Base-by-base conservation (phyloP, 768 basidiomycete species). In the Porphyrellus cyaneotinctus region DNA sequence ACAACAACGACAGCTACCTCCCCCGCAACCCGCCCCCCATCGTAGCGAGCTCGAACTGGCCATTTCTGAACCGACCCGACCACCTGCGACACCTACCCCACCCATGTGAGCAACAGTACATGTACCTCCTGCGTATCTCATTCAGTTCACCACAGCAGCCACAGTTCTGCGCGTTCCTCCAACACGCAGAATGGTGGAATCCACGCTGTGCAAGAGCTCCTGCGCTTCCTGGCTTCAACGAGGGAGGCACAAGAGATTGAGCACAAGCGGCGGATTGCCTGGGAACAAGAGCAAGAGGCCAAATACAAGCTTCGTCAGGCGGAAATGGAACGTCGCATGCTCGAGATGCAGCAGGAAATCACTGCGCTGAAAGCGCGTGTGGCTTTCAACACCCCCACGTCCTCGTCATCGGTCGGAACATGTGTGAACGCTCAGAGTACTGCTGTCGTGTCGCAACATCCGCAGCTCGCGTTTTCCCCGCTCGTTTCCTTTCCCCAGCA, bases 231-330 rank as follows among this genome's bases (percentile, higher is more conserved):
- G 8, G 66, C 75, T n/a, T 74, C 78, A 1, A 82, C 81, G 1
- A 76, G 75, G 57, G 79, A 86, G 30, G 78, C 81, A 0, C 80
- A 83, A 41, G 83, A 85, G 46, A 74, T 71, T 17, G 88, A 89
- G 57, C 71, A 74, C 35, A 78, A 73, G 57, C 76, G 88, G 18
- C 74, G 86, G 43, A 49, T 76, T 9, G 78, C 73, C 33, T 89
- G 88, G 87, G 88, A 90, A 60, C 74, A 78, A 57, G 82, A 84
- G 52, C 83, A 86, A 55, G 88, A 88, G 69, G 76, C 76, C 11
- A 84, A 76, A 59, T 76, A 74, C 46, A 58, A 68, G 14, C 78
- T 81, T 57, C 68, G 74, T 42, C 79, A 85, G 53, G 78, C 77
- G 24, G 81, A 85, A 61, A 78, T 80, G 72, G 82, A 87, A 60